phyloP scores from a whole-genome alignment of 2,329 filamentous ascomycete genomes.

The Penicillium sp. region DNA sequence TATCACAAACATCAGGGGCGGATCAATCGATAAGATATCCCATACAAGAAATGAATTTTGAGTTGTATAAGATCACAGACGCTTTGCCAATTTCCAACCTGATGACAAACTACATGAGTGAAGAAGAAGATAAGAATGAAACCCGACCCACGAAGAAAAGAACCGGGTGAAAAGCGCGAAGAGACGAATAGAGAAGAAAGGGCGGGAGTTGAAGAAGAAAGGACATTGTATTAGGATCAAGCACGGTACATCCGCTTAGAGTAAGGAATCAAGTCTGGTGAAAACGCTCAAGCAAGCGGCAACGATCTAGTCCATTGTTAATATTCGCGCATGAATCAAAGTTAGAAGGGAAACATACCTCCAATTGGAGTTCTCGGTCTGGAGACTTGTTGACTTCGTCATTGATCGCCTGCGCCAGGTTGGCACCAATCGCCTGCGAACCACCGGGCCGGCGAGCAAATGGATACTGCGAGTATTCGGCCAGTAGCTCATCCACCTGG shows the following conservation, averaged over 20 bases:
- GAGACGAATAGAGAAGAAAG: slow-evolving; percentile 7
- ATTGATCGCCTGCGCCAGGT: slow-evolving; percentile 80
- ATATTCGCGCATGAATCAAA: slow-evolving; percentile 2
- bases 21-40: slow-evolving; percentile 18
- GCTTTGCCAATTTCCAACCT: slow-evolving; percentile 27
- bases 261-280: slow-evolving; percentile 91
- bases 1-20: neutral
- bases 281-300: slow-evolving; percentile 97
- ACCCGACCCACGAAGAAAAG: neutral
- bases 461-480: slow-evolving; percentile 96
- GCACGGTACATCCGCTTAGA: slow-evolving; percentile 54
- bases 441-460: slow-evolving; percentile 80
- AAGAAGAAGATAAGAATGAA: slow-evolving; percentile 17
- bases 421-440: slow-evolving; percentile 83
- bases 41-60: slow-evolving; percentile 30
- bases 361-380: slow-evolving; percentile 93
- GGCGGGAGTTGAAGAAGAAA: slow-evolving; percentile 17
- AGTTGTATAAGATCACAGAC: slow-evolving; percentile 23
- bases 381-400: slow-evolving; percentile 82
- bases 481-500: slow-evolving; percentile 92
- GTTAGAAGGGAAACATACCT: slow-evolving; percentile 61
- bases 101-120: slow-evolving; percentile 30
- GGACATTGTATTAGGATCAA: slow-evolving; percentile 25
- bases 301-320: slow-evolving; percentile 60
- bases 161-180: neutral